These are phyloP conservation scores for Blastobotrys petasosporus DNA, from an alignment of 1,139 yeast genomes.

Conservation along the genomic window DNA sequence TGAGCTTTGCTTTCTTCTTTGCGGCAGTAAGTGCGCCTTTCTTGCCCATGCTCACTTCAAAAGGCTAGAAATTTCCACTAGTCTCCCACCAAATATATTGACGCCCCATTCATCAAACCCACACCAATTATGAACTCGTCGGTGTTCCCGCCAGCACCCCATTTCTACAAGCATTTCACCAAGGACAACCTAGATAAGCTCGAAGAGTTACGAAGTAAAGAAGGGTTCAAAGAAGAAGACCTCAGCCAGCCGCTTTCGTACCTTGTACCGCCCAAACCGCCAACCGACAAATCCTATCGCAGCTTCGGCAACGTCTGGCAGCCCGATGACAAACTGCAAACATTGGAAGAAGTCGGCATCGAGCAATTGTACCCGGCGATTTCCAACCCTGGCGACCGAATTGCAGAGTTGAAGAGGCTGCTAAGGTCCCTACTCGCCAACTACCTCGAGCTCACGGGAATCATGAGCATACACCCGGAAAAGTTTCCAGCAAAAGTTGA, in stretches of 20 bases:
- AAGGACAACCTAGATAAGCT: conserved; percentile 46
- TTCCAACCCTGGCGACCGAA: conserved; percentile 37
- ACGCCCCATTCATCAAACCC: background rate
- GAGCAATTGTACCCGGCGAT: conserved; percentile 49
- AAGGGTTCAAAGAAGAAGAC: conserved; percentile 12
- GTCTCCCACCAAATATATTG: background rate
- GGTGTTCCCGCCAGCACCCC: conserved; percentile 84
- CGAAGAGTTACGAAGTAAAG: conserved; percentile 22
- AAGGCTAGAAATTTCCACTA: background rate
- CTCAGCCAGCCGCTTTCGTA: conserved; percentile 38
- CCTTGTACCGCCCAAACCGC: conserved; percentile 61
- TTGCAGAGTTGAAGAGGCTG: conserved; percentile 61
- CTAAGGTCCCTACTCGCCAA: conserved; percentile 63
- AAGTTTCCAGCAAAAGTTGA: conserved; percentile 62
- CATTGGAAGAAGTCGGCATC: conserved; percentile 62
- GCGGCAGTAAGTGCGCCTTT: conserved; percentile 4
- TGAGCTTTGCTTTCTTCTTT: conserved; percentile 9
- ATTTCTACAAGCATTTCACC: conserved; percentile 63
- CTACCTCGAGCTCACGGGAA: conserved; percentile 67
- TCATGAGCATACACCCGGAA: conserved; percentile 64
- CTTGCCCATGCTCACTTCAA: conserved; percentile 5
- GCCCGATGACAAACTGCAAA: conserved; percentile 61
- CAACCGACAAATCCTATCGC: conserved; percentile 53
- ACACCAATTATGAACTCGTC: conserved; percentile 41
- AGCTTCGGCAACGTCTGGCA: conserved; percentile 85